Base-by-base conservation (phyloP, 352 stramenopile species). In the Phytophthora brassicae region DNA sequence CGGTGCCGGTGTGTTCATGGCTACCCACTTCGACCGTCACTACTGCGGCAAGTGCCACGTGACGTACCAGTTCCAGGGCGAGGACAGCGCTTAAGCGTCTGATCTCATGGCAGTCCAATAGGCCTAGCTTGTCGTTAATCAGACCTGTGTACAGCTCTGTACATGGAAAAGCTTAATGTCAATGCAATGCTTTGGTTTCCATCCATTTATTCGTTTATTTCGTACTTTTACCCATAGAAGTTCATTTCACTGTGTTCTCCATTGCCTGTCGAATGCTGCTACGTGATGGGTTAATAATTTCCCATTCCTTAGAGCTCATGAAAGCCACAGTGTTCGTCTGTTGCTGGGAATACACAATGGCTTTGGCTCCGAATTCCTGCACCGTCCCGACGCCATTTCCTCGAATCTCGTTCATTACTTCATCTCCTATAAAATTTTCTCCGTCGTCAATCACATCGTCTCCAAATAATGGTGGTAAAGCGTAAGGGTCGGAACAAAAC, bases 41-140 rank as follows among this genome's bases (percentile, higher is more conserved):
- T 99, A 99, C 90, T 99, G 97, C 79, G 97, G 97, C 81, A 99
- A 99, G 87, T 99, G 94, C 82, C 89, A 96, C 81, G 95, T 97
- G 72, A 99, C 96, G 24, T 99, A 98, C 89, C 79, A 94, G 73
- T 94, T 94, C 81, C 84, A 92, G 80, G 70, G 74, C 59, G 81
- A 90, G 68, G 78, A 82, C 64, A 85, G 72, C 65, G 72, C 74
- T 63, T 86, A 84, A 66, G 71, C 58, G 66, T 68, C 36, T 46
- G 38, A 31, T 49, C 39, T 20, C 28, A 57, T 68, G 51, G 45
- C 52, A 64, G 31, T 59, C 43, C 51, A 39, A 45, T 55, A 49
- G 36, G 54, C 64, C n/a, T 74, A 62, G 53, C 7, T 26, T 62
- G 41, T 38, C 28, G 48, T 70, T 60, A 16, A 60, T 42, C 31